phyloP scores from a whole-genome alignment of 148 eudicot genomes.

The Silene conica region DNA sequence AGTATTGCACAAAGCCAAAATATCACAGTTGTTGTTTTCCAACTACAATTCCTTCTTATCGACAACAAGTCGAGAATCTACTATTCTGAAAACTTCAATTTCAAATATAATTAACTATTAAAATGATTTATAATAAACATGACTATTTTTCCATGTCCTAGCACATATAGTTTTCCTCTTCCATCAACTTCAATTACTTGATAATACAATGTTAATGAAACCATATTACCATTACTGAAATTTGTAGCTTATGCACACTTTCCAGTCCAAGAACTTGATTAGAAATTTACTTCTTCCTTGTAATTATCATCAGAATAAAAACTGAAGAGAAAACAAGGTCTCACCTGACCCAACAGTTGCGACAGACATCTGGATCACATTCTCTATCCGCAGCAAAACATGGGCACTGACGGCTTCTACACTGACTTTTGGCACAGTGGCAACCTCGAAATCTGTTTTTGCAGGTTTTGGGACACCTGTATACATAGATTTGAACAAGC shows the following conservation, averaged over 20 bases:
- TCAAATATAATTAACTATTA: no score
- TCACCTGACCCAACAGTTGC: conserved; percentile 99
- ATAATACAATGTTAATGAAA: neutral
- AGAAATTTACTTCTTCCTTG: neutral
- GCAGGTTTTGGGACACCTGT: conserved; percentile 91
- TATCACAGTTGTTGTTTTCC: no score
- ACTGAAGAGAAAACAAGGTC: neutral
- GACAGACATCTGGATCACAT: conserved; percentile 99
- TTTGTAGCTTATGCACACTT: neutral
- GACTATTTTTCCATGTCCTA: no score
- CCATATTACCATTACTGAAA: neutral
- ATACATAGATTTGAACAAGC: neutral
- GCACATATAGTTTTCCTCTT: neutral
- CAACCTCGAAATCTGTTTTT: conserved; percentile 95
- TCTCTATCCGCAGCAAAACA: conserved; percentile 99
- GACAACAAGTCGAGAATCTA: no score
- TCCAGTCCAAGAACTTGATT: neutral
- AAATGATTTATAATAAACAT: no score
- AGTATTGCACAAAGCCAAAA: no score
- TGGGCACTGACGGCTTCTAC: conserved; percentile 99
- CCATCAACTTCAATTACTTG: neutral
- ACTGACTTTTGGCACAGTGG: conserved; percentile 98
- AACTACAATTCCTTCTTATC: no score
- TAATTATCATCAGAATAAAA: neutral
- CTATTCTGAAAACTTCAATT: no score